These are phyloP conservation scores for Candida alai DNA, from an alignment of 805 yeast species.

Conservation along the genomic window DNA sequence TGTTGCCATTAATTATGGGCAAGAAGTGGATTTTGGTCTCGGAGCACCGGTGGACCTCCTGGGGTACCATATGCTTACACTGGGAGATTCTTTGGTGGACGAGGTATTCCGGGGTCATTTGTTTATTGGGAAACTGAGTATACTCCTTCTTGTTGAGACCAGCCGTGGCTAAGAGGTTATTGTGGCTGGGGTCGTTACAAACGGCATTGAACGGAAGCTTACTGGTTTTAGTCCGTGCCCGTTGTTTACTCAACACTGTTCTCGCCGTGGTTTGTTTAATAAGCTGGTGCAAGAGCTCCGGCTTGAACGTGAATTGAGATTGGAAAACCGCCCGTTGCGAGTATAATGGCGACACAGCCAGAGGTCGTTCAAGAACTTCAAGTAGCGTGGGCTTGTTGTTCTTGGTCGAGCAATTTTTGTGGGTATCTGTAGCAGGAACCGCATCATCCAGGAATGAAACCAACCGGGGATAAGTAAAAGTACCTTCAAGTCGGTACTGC, in stretches of 20 bases:
- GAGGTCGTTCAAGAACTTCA: slow-evolving; percentile 11
- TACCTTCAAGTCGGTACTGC: slow-evolving; percentile 11
- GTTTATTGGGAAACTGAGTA: slow-evolving; percentile 6
- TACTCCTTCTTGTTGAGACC: slow-evolving; percentile 20
- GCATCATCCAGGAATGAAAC: too few species aligned
- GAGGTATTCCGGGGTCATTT: slow-evolving; percentile 7
- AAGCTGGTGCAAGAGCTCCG: slow-evolving; percentile 3
- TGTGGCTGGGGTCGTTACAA: slow-evolving; percentile 43
- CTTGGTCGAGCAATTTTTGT: not conserved
- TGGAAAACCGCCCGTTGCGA: slow-evolving; percentile 4
- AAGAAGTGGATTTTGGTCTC: slow-evolving; percentile 25
- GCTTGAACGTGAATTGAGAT: slow-evolving; percentile 1
- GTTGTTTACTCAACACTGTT: slow-evolving; percentile 35
- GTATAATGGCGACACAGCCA: not conserved
- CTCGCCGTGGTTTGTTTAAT: slow-evolving; percentile 34
- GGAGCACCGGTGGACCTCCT: slow-evolving; percentile 20
- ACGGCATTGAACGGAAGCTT: slow-evolving; percentile 46
- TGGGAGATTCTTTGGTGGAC: slow-evolving; percentile 14
- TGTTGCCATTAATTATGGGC: slow-evolving; percentile 39
- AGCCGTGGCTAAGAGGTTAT: slow-evolving; percentile 20
- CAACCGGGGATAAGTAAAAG: not conserved
- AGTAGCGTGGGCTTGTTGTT: slow-evolving; percentile 4
- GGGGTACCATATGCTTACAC: slow-evolving; percentile 13
- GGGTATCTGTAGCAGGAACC: too few species aligned
- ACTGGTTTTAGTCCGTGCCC: slow-evolving; percentile 35